Evolutionary conservation across 108 stramenopile genomes (phyloP).

Genomic region (Skeletonema menzelii): DNA sequence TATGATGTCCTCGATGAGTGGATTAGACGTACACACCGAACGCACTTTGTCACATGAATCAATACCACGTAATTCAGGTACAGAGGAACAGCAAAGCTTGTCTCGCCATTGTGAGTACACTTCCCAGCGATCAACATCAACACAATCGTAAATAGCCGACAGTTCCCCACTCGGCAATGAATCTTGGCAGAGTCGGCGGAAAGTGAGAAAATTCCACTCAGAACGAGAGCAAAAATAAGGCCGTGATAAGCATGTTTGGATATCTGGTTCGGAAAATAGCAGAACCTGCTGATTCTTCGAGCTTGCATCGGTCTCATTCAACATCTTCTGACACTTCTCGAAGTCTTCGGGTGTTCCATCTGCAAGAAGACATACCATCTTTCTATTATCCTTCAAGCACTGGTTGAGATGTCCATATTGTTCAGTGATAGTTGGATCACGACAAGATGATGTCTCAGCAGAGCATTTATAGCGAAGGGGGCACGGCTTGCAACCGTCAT

Average conservation of each 20-base stretch:
- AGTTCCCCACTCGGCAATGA: conserved; percentile 17
- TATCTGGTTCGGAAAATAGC: conserved; percentile 49
- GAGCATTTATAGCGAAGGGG: conserved; percentile 72
- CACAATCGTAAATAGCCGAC: conserved; percentile 44
- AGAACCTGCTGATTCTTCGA: conserved; percentile 13
- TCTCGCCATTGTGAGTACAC: conserved; percentile 36
- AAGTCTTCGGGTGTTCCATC: conserved; percentile 47
- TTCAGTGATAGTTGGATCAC: conserved; percentile 20
- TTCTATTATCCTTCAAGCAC: conserved; percentile 51
- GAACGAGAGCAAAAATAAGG: conserved; percentile 70
- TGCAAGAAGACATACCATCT: conserved; percentile 40
- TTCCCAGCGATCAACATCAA: conserved; percentile 38
- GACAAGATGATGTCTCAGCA: conserved; percentile 14
- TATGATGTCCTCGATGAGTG: conserved; percentile 39
- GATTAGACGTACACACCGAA: conserved; percentile 31
- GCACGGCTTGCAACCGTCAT: conserved; percentile 86
- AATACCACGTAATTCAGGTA: conserved; percentile 37
- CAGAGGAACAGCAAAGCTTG: conserved; percentile 35
- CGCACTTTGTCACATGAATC: conserved; percentile 19
- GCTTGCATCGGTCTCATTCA: conserved; percentile 3
- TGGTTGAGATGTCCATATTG: conserved; percentile 41
- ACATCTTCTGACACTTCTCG: conserved; percentile 14
- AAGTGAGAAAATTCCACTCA: conserved; percentile 55
- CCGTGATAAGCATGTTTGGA: conserved; percentile 56
- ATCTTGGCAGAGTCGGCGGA: conserved; percentile 59